Evolutionary conservation across 495 filamentous ascomycete species (phyloP).

Genomic region (Aspergillus carlsbadensis): DNA sequence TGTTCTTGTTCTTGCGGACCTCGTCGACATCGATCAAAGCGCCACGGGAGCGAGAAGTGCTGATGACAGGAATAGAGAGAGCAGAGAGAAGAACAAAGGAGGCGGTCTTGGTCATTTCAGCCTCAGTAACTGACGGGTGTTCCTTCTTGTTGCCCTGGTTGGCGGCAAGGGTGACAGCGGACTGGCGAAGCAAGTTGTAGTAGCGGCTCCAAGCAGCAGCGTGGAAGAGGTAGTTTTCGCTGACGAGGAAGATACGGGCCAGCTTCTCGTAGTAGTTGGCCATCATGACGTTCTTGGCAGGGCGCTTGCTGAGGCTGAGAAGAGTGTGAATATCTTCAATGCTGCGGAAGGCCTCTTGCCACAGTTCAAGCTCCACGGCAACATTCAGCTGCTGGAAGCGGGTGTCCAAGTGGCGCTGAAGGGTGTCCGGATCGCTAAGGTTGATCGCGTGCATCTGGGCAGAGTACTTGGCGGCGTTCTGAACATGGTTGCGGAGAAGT

Average conservation of each 20-base stretch:
- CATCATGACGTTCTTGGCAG: constrained; percentile 99
- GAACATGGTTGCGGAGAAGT: constrained; percentile 95
- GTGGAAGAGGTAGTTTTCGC: constrained; percentile 99
- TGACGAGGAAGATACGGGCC: constrained; percentile 95
- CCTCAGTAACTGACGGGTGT: constrained; percentile 84
- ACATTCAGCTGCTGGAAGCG: constrained; percentile 98
- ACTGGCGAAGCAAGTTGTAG: constrained; percentile 93
- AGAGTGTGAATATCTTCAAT: constrained; percentile 99
- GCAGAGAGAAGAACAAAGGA: constrained; percentile 96
- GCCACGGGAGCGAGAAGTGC: constrained; percentile 92
- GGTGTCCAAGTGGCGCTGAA: constrained; percentile 95
- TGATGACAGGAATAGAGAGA: constrained; percentile 96
- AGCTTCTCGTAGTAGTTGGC: constrained; percentile 99
- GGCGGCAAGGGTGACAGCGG: constrained; percentile 77
- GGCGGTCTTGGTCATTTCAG: constrained; percentile 81
- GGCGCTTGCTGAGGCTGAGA: constrained; percentile 96
- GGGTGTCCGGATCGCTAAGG: constrained; percentile 92
- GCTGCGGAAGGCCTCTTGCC: constrained; percentile 99
- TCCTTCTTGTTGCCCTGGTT: constrained; percentile 90
- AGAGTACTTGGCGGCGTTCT: constrained; percentile 98
- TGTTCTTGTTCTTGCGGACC: constrained; percentile 98
- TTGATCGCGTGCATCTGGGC: constrained; percentile 99
- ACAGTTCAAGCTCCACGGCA: constrained; percentile 94
- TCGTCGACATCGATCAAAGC: constrained; percentile 96
- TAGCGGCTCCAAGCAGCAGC: constrained; percentile 95